These are phyloP conservation scores for Ceratobasidium theobromae DNA, from an alignment of 1,284 basidiomycete genomes.

Conservation along the genomic window DNA sequence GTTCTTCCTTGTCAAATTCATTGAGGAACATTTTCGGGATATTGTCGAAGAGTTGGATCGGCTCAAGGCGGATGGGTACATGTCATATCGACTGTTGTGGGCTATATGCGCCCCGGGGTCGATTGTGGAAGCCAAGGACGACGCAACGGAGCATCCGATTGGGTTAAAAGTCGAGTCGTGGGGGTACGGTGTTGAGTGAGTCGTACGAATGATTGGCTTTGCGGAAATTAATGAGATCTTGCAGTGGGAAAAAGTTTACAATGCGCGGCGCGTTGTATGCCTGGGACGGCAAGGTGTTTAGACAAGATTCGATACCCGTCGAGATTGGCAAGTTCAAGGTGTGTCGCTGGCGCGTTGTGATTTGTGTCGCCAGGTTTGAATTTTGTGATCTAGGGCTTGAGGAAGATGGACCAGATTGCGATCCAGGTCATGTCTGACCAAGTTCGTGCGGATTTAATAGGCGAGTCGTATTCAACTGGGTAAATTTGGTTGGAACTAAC, in stretches of 20 bases:
- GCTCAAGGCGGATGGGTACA: slow-evolving; percentile 21
- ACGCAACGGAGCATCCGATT: slow-evolving; percentile 1
- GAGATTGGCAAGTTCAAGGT: slow-evolving; percentile 7
- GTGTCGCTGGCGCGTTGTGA: not conserved
- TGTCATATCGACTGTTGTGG: slow-evolving; percentile 22
- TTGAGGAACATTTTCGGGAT: slow-evolving; percentile 23
- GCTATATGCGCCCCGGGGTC: slow-evolving; percentile 12
- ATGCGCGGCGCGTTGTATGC: slow-evolving; percentile 9
- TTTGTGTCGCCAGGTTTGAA: not conserved
- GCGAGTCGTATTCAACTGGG: not conserved
- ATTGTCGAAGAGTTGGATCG: slow-evolving; percentile 19
- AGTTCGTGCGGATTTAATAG: not conserved
- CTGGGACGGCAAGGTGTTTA: slow-evolving; percentile 28
- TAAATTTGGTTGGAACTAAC: not conserved
- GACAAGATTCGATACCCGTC: not conserved
- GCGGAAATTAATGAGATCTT: not conserved
- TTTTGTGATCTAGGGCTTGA: slow-evolving; percentile 3
- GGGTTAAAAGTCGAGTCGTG: slow-evolving; percentile 23
- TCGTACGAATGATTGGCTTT: not conserved
- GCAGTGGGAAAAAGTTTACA: slow-evolving; percentile 17
- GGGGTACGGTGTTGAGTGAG: slow-evolving; percentile 17
- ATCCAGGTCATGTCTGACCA: slow-evolving; percentile 26
- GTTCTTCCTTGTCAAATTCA: slow-evolving; percentile 3
- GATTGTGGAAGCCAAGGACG: slow-evolving; percentile 6
- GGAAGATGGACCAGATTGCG: slow-evolving; percentile 4